Percentiles rank a stretch among this genome's conserved stretches.
phyloP scores from a whole-genome alignment of 2,329 filamentous ascomycete species.

The Fusarium lateritium region DNA sequence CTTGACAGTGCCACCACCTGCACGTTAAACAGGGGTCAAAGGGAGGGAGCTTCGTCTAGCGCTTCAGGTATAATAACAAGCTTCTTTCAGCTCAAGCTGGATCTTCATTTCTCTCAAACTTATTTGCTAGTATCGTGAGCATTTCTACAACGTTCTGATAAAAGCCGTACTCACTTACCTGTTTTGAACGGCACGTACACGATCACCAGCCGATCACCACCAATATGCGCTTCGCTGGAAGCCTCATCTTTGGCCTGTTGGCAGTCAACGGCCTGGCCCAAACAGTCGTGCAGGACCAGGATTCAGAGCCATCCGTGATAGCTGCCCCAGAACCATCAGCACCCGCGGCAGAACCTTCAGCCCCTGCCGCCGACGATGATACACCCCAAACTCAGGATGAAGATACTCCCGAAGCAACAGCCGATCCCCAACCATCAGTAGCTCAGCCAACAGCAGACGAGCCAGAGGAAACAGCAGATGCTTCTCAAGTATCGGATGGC shows the following conservation, averaged over 20 bases:
- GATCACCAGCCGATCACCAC: not conserved
- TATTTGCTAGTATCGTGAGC: not conserved
- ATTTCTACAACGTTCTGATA: not conserved
- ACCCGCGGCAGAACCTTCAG: slow-evolving; percentile 29
- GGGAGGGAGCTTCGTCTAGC: slow-evolving; percentile 34
- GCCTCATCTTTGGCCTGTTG: slow-evolving; percentile 35
- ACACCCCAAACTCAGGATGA: slow-evolving; percentile 5
- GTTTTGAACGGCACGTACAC: not conserved
- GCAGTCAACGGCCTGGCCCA: slow-evolving; percentile 35
- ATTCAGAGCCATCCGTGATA: slow-evolving; percentile 17
- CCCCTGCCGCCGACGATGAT: slow-evolving; percentile 13
- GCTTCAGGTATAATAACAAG: slow-evolving; percentile 18
- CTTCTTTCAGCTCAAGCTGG: slow-evolving; percentile 12
- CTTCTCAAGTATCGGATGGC: slow-evolving; percentile 15
- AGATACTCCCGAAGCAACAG: slow-evolving; percentile 15
- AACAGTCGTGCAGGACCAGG: slow-evolving; percentile 14
- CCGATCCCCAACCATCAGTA: slow-evolving; percentile 4
- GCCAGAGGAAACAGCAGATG: slow-evolving; percentile 9
- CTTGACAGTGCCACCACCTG: slow-evolving; percentile 29
- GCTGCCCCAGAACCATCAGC: slow-evolving; percentile 30
- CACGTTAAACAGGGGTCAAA: slow-evolving; percentile 7
- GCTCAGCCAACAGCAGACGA: slow-evolving; percentile 8
- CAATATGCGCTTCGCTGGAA: slow-evolving; percentile 35
- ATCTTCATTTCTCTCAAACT: not conserved
- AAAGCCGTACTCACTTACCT: not conserved